Evolutionary conservation across 1,139 yeast genomes (phyloP).

Genomic region (Spathaspora sp.): DNA sequence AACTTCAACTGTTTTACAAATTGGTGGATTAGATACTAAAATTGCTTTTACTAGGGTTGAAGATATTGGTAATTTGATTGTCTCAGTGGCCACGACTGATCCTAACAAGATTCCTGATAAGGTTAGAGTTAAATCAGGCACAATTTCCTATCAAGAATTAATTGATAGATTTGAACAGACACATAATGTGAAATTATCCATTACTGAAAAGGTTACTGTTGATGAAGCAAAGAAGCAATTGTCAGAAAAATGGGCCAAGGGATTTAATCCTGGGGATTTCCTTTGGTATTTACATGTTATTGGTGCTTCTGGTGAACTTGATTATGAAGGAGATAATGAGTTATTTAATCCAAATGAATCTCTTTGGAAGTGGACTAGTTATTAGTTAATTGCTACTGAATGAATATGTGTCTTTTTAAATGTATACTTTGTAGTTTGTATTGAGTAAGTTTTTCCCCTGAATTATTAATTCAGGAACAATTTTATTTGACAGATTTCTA

Average conservation of each 20-base stretch:
- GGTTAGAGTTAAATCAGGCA: constrained; percentile 46
- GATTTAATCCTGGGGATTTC: constrained; percentile 31
- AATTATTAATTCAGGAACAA: too few relatives aligned
- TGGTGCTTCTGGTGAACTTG: constrained; percentile 33
- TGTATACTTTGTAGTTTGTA: too few relatives aligned
- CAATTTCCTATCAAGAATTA: constrained; percentile 36
- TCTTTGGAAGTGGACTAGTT: constrained; percentile 50
- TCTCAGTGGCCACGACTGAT: constrained; percentile 33
- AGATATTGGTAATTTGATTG: constrained; percentile 52
- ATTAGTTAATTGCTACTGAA: not conserved
- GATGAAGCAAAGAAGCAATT: constrained; percentile 34
- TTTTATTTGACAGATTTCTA: too few relatives aligned
- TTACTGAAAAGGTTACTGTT: constrained; percentile 21
- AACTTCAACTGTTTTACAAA: constrained; percentile 33
- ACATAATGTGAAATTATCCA: constrained; percentile 36
- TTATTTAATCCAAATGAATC: constrained; percentile 54
- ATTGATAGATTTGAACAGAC: constrained; percentile 40
- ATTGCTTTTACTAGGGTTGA: constrained; percentile 31
- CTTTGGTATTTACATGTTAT: constrained; percentile 29
- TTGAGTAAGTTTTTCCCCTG: too few relatives aligned
- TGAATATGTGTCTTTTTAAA: too few relatives aligned
- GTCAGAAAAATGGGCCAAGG: constrained; percentile 24
- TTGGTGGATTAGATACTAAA: constrained; percentile 41
- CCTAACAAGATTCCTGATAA: constrained; percentile 43
- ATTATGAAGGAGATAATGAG: constrained; percentile 44